A percentile compares a stretch with the other conserved stretches of the same genome.
phyloP scores from a whole-genome alignment of 2,329 filamentous ascomycete genomes.

The Penicillium fuscoglaucum region DNA sequence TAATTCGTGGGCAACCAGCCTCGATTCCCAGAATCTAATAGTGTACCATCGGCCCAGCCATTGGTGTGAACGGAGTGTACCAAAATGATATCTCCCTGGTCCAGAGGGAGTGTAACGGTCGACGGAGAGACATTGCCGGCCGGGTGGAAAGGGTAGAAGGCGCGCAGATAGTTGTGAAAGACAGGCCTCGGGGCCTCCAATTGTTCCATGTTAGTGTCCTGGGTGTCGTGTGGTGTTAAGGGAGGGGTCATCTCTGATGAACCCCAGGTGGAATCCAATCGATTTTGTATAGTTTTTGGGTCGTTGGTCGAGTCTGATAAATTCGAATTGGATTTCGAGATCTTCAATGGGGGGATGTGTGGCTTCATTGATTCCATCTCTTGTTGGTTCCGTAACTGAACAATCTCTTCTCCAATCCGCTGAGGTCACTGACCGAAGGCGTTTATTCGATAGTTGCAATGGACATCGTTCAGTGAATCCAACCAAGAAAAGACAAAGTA shows the following conservation, averaged over 20 bases:
- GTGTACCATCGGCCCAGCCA: slow-evolving; percentile 95
- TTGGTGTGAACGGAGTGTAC: slow-evolving; percentile 97
- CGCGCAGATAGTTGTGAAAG: slow-evolving; percentile 92
- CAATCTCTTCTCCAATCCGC: slow-evolving; percentile 17
- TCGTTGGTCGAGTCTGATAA: slow-evolving; percentile 19
- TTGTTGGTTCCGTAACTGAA: slow-evolving; percentile 13
- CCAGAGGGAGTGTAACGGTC: slow-evolving; percentile 83
- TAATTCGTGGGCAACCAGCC: slow-evolving; percentile 99
- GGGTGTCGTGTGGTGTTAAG: slow-evolving; percentile 66
- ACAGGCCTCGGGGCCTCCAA: slow-evolving; percentile 57
- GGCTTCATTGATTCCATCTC: slow-evolving; percentile 38
- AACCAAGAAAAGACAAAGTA: background rate
- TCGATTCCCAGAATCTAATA: slow-evolving; percentile 78
- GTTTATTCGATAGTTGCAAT: slow-evolving; percentile 32
- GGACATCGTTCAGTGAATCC: slow-evolving; percentile 29
- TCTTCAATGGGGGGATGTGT: slow-evolving; percentile 42
- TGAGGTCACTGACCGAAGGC: slow-evolving; percentile 34
- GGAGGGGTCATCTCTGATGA: slow-evolving; percentile 71
- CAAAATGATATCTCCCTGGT: slow-evolving; percentile 86
- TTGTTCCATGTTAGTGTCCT: slow-evolving; percentile 55
- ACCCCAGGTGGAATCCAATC: slow-evolving; percentile 28
- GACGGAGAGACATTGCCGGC: slow-evolving; percentile 73
- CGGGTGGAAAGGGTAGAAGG: slow-evolving; percentile 89
- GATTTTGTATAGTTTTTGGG: slow-evolving; percentile 14
- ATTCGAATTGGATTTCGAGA: slow-evolving; percentile 37